These are phyloP conservation scores for Penicillium capsulatum DNA, from an alignment of 2,329 filamentous ascomycete genomes.

Conservation along the genomic window DNA sequence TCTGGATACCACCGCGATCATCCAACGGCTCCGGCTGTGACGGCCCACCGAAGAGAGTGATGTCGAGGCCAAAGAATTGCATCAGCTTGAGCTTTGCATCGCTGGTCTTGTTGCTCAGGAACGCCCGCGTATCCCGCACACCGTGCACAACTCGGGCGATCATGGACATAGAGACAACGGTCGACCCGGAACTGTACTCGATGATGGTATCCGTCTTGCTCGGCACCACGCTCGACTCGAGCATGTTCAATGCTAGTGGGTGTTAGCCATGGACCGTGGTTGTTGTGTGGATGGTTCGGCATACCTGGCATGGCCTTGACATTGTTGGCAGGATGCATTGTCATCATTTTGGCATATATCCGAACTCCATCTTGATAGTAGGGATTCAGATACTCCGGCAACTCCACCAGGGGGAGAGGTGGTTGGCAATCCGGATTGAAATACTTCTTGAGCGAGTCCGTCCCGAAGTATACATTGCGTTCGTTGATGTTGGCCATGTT, in stretches of 20 bases:
- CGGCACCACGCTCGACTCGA: slow-evolving; percentile 42
- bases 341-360: slow-evolving; percentile 65
- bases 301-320: slow-evolving; percentile 57
- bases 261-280: neutral
- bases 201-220: slow-evolving; percentile 51
- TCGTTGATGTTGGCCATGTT: slow-evolving; percentile 30
- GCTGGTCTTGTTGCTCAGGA: slow-evolving; percentile 57
- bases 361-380: slow-evolving; percentile 55
- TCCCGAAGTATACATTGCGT: slow-evolving; percentile 56
- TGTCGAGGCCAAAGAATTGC: slow-evolving; percentile 57
- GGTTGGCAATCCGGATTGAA: slow-evolving; percentile 57
- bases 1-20: slow-evolving; percentile 51
- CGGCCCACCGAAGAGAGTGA: slow-evolving; percentile 57
- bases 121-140: slow-evolving; percentile 52
- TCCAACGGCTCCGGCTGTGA: slow-evolving; percentile 56
- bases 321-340: slow-evolving; percentile 60
- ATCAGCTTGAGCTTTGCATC: slow-evolving; percentile 52
- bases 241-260: slow-evolving; percentile 49
- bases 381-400: slow-evolving; percentile 56
- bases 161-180: slow-evolving; percentile 58
- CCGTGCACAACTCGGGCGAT: slow-evolving; percentile 51
- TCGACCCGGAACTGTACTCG: slow-evolving; percentile 61
- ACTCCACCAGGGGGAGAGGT: slow-evolving; percentile 58
- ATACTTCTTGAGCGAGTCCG: slow-evolving; percentile 55
- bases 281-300: no score